These are phyloP conservation scores for Sapria himalayana DNA, from an alignment of 345 rosid species.

Conservation along the genomic window DNA sequence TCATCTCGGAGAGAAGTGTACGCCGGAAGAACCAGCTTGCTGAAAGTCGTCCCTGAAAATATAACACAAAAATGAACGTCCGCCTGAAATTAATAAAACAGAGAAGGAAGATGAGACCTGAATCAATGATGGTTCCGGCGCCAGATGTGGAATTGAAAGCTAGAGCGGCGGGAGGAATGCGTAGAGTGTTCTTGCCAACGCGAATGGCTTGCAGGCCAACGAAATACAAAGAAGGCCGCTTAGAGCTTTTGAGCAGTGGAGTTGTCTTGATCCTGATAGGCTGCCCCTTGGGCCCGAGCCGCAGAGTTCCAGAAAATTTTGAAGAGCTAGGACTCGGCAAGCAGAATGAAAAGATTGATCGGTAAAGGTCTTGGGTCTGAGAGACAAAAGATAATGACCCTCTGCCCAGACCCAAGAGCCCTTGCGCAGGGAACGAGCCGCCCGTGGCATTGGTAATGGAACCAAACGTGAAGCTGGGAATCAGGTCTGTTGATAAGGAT, in stretches of 20 bases:
- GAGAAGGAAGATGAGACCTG: conserved; percentile 24
- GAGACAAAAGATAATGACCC: conserved; percentile 68
- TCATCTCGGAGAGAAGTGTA: conserved; percentile 52
- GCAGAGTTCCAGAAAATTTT: conserved; percentile 68
- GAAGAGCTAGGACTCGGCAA: conserved; percentile 55
- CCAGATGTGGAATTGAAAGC: conserved; percentile 64
- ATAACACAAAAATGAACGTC: no score
- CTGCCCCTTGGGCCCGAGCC: conserved; percentile 64
- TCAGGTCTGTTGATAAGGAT: conserved; percentile 32
- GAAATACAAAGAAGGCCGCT: conserved; percentile 66
- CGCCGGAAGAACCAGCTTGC: conserved; percentile 54
- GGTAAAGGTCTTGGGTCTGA: conserved; percentile 50
- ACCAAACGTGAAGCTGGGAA: conserved; percentile 62
- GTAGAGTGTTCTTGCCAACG: conserved; percentile 52
- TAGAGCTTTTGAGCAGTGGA: conserved; percentile 61
- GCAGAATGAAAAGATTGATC: conserved; percentile 77
- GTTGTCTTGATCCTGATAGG: conserved; percentile 58
- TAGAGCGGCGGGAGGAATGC: conserved; percentile 42
- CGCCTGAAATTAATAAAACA: neutral
- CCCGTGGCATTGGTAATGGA: conserved; percentile 54
- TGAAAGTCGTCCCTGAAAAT: conserved; percentile 51
- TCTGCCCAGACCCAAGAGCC: conserved; percentile 68
- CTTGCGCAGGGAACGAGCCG: conserved; percentile 60
- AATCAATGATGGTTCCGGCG: conserved; percentile 81
- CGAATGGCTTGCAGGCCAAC: conserved; percentile 56